Evolutionary conservation across 768 basidiomycete genomes (phyloP), one percentile per base, ranked within the genome.

Genomic region (Pluteus cervinus): DNA sequence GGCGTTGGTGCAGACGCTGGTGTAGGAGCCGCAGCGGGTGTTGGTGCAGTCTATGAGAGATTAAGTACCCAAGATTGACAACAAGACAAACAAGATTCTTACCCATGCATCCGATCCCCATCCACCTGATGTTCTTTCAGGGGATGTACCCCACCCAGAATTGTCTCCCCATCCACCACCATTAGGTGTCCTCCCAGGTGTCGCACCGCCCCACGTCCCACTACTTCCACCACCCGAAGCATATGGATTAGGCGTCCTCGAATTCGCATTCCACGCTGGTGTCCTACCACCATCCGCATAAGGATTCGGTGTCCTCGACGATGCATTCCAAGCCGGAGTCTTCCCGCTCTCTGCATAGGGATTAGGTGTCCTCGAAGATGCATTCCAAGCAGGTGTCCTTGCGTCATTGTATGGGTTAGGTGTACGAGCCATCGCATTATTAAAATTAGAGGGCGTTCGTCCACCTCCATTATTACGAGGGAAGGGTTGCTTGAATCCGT

Each of bases 131-230:
- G 44, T 52, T 29, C 60, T 51, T 23, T 52, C 62, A 45, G 71
- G 73, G 24, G 73, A 71, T 18, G 70, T 66, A 37, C 66, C 73
- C 15, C 68, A 72, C 61, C 68, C 72, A 21, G 54, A 60, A 32
- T 45, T 45, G 16, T 53, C 58, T 28, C 51, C 49, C 34, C 54
- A 54, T 49, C 49, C 58, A 43, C 32, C 55, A 52, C n/a, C 58
- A 54, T 86, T 87, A 4, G 86, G 84, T 2, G 86, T 86, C 38
- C 75, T 63, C n/a, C n/a, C n/a, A n/a, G n/a, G n/a, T 20, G 76
- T 73, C 28, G 65, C 62, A 6, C 70, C 70, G 43, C 66, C 73
- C 72, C 80, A 82, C 11, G 80, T 81, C 0, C 86, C 85, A 5
- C 86, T 87, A 40, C 71, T 68, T 23, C 79, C 69, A 12, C 80